Percentiles rank a stretch among this genome's conserved stretches.
Conservation (phyloP, 345 rosid genomes). For the Rhizophora mangle region DNA sequence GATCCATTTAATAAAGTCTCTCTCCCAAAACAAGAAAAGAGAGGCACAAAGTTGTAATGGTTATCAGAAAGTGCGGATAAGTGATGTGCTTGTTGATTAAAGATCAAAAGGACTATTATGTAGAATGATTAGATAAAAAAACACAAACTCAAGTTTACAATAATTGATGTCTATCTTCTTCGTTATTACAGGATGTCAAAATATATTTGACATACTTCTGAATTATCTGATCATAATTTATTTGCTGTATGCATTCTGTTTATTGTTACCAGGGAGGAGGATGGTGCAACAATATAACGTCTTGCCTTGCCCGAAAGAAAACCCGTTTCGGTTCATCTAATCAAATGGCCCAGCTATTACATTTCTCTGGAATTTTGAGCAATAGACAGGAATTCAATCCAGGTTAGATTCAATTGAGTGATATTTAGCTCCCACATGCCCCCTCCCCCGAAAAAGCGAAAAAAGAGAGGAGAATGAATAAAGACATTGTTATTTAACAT, state of each 20-base stretch:
- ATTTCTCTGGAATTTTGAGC: conserved; percentile 85
- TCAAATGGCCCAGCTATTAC: conserved; percentile 49
- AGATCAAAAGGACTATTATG: too few species aligned
- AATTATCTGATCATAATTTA: neutral
- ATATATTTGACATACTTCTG: neutral
- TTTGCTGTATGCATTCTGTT: neutral
- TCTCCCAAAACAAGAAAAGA: conserved; percentile 1
- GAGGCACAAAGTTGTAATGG: neutral
- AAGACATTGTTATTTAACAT: neutral
- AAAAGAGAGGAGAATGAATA: neutral
- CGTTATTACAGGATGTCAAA: neutral
- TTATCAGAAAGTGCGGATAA: neutral
- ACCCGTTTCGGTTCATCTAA: conserved; percentile 82
- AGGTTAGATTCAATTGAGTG: conserved; percentile 32
- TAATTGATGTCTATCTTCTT: neutral
- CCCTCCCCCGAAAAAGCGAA: too few species aligned
- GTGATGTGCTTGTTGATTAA: too few species aligned
- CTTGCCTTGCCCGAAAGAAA: conserved; percentile 56
- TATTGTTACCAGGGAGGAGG: conserved; percentile 71
- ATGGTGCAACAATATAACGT: conserved; percentile 77
- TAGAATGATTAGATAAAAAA: neutral
- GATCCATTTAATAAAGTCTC: conserved; percentile 1
- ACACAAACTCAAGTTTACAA: neutral
- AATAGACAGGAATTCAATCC: conserved; percentile 58
- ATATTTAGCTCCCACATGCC: too few species aligned